Evolutionary conservation across 495 filamentous ascomycete genomes (phyloP).

Genomic region (Aspergillus egyptiacus): DNA sequence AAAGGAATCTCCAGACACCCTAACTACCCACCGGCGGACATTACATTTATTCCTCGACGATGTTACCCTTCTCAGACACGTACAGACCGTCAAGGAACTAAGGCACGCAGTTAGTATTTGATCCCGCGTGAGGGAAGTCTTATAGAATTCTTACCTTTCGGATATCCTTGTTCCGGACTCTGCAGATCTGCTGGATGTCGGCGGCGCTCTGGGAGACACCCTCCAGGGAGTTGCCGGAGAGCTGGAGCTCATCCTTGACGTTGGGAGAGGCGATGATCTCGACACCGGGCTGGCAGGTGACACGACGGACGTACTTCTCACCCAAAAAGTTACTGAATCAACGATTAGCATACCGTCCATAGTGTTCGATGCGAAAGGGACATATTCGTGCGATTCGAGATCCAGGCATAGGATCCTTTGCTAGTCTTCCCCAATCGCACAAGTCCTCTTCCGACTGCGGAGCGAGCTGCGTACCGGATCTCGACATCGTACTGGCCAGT

Average conservation of each 20-base stretch:
- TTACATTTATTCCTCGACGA: constrained; percentile 61
- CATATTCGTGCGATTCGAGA: neutral
- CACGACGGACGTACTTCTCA: constrained; percentile 96
- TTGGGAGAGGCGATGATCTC: constrained; percentile 81
- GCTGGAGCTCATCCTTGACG: constrained; percentile 93
- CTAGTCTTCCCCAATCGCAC: neutral
- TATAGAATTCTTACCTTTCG: constrained; percentile 91
- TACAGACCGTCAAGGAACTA: constrained; percentile 99
- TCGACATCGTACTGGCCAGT: constrained; percentile 85
- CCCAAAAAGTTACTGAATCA: constrained; percentile 86
- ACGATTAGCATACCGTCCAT: constrained; percentile 13
- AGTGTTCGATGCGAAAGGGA: neutral
- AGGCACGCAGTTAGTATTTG: constrained; percentile 26
- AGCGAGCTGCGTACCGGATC: constrained; percentile 69
- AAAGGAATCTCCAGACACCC: constrained; percentile 34
- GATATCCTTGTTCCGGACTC: constrained; percentile 99
- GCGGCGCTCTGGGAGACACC: constrained; percentile 94
- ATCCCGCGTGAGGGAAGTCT: neutral
- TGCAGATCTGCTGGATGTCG: constrained; percentile 99
- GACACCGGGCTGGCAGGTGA: constrained; percentile 84
- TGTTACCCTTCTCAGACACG: constrained; percentile 95
- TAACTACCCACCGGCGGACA: constrained; percentile 30
- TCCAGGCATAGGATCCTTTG: neutral
- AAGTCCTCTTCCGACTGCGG: neutral
- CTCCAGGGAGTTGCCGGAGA: constrained; percentile 92